These are phyloP conservation scores for Amauroascus niger DNA, from an alignment of 2,329 filamentous ascomycete species.

Conservation along the genomic window DNA sequence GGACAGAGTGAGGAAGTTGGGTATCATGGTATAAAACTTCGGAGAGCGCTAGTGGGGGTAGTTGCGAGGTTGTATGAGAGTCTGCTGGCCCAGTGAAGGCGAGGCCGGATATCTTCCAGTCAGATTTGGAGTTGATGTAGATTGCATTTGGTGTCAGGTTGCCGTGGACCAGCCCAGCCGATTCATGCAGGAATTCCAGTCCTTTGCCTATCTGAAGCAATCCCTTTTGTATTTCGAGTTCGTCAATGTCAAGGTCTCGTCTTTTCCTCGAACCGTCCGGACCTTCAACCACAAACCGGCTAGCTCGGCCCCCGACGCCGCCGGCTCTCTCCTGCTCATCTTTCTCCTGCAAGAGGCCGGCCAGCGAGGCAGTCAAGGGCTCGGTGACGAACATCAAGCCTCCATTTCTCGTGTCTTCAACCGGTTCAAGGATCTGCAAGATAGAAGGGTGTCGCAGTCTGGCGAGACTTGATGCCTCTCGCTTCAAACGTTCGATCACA, in stretches of 20 bases:
- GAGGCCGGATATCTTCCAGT: conserved; percentile 97
- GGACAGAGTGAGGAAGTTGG: conserved; percentile 68
- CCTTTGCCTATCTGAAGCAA: conserved; percentile 87
- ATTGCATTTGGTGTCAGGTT: conserved; percentile 92
- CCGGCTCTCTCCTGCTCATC: conserved; percentile 70
- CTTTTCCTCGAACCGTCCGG: conserved; percentile 61
- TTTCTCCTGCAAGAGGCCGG: conserved; percentile 73
- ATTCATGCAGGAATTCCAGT: conserved; percentile 90
- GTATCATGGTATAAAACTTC: conserved; percentile 80
- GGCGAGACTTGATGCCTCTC: conserved; percentile 81
- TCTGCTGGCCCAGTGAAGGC: conserved; percentile 77
- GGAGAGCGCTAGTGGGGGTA: conserved; percentile 69
- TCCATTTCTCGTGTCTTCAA: conserved; percentile 85
- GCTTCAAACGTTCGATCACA: conserved; percentile 80
- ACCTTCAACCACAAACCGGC: conserved; percentile 73
- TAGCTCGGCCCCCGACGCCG: conserved; percentile 59
- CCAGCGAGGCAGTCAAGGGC: conserved; percentile 77
- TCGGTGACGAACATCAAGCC: conserved; percentile 95
- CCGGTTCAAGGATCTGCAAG: conserved; percentile 83
- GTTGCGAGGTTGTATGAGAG: conserved; percentile 62
- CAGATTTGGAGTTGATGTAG: conserved; percentile 90
- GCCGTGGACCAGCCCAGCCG: conserved; percentile 83
- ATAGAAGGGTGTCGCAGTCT: conserved; percentile 84
- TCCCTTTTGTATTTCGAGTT: conserved; percentile 95
- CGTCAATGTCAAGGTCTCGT: conserved; percentile 84